Evolutionary conservation across 345 rosid species (phyloP), one percentile per base, ranked within the genome.

Genomic region (Eucalyptus curtisii): DNA sequence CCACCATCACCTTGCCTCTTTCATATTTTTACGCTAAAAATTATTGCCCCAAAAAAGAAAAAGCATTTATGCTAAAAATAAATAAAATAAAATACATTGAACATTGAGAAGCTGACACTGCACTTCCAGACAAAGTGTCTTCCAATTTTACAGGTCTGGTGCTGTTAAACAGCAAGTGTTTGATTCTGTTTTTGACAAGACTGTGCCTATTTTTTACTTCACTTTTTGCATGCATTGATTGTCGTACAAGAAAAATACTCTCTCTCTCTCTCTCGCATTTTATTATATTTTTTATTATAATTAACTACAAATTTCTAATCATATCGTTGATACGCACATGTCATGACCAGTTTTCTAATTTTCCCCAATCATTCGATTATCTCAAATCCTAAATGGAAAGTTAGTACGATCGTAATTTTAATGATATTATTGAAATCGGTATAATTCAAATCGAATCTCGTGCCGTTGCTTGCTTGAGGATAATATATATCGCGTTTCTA

Each of bases 51-150:
- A 37, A 33, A 16, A 68, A 31, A 33, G 5, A 17, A 17, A 71
- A 20, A 37, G 4, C 4, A 64, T 14, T n/a, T n/a, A 15, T 19
- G 47, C 7, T 19, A 40, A 76, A 71, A 37, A 2, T 20, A 20
- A 76, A 76, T 76, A 49, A 33, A 48, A 17, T 50, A 14, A 71
- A 40, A 11, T 37, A 10, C 25, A 37, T 10, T 10, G 11, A 85
- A 85, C 40, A 19, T 68, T 33, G 80, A 33, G 80, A 68, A 68
- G 87, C 87, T 49, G 57, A 49, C 87, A n/a, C 52, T 85, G 87
- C 49, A 33, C 87, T 85, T 49, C 42, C 57, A 30, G 87, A 85
- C 87, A 85, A 49, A 48, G 57, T 49, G 87, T 16, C 42, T 49
- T 85, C 42, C 87, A 49, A 49, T 47, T 30, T 49, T 85, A 40